Evolutionary conservation across 352 stramenopile species (phyloP).

Genomic region (Phytophthora litchii): DNA sequence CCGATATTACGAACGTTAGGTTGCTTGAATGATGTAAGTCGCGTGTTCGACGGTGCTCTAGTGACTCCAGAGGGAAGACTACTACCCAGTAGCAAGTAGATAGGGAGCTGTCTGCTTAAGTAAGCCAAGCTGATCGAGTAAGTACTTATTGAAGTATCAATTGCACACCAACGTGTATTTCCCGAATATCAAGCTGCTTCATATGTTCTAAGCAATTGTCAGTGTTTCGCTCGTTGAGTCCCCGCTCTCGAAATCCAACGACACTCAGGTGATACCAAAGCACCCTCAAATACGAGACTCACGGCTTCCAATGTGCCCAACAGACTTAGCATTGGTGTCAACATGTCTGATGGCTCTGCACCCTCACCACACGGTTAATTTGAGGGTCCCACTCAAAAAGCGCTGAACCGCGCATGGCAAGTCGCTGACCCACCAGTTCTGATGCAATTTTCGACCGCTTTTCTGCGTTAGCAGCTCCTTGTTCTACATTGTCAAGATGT

Average conservation of each 20-base stretch:
- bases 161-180: no score
- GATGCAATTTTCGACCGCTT: background rate
- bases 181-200: no score
- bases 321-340: background rate
- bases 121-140: no score
- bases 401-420: no score
- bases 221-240: no score
- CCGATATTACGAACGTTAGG: background rate
- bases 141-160: no score
- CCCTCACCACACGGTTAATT: background rate
- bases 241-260: no score
- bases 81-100: no score
- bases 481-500: background rate
- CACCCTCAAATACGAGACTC: background rate
- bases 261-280: background rate
- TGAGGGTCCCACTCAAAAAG: background rate
- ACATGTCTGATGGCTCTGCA: background rate
- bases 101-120: no score
- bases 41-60: constrained; percentile 4
- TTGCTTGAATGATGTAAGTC: background rate
- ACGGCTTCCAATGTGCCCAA: background rate
- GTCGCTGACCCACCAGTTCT: no score
- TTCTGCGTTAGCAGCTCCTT: background rate
- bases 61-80: constrained; percentile 1
- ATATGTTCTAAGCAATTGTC: no score